A percentile compares a stretch with the other conserved stretches of the same genome.
These are phyloP conservation scores for Areca catechu DNA, from an alignment of 176 grass and related monocot genomes.

Conservation along the genomic window DNA sequence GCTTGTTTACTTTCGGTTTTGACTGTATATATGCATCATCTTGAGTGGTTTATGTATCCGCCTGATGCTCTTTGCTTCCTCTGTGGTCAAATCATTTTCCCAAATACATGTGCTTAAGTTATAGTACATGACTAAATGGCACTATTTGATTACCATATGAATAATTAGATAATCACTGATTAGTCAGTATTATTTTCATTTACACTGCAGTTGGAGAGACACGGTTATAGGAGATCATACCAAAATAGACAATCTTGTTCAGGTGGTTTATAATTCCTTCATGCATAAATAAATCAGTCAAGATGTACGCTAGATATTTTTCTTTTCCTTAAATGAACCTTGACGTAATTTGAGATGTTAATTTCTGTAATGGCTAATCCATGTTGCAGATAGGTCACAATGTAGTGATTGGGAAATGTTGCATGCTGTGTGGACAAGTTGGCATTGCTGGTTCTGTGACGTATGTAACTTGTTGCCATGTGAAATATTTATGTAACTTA, in stretches of 20 bases:
- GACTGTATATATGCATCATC: too few relatives aligned
- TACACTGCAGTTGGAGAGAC: constrained; percentile 69
- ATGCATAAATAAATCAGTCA: not conserved
- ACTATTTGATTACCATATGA: too few relatives aligned
- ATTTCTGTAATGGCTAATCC: constrained; percentile 3
- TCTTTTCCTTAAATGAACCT: not conserved
- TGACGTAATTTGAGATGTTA: not conserved
- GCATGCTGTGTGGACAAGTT: constrained; percentile 87
- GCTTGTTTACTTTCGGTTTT: not conserved
- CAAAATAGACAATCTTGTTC: constrained; percentile 95
- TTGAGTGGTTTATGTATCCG: not conserved
- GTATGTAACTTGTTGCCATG: constrained; percentile 27
- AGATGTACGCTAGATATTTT: too few relatives aligned
- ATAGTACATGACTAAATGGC: too few relatives aligned
- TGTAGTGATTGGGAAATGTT: constrained; percentile 74
- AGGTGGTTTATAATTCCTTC: constrained; percentile 27
- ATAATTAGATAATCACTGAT: too few relatives aligned
- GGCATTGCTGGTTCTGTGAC: constrained; percentile 85
- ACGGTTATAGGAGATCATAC: constrained; percentile 71
- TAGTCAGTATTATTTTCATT: not conserved
- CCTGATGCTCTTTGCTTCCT: not conserved
- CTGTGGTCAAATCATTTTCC: too few relatives aligned
- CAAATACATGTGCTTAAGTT: too few relatives aligned
- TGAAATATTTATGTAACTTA: not conserved
- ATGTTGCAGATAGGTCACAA: constrained; percentile 85